Evolutionary conservation across 2,329 filamentous ascomycete species (phyloP).

Genomic region (Colletotrichum eleusines): DNA sequence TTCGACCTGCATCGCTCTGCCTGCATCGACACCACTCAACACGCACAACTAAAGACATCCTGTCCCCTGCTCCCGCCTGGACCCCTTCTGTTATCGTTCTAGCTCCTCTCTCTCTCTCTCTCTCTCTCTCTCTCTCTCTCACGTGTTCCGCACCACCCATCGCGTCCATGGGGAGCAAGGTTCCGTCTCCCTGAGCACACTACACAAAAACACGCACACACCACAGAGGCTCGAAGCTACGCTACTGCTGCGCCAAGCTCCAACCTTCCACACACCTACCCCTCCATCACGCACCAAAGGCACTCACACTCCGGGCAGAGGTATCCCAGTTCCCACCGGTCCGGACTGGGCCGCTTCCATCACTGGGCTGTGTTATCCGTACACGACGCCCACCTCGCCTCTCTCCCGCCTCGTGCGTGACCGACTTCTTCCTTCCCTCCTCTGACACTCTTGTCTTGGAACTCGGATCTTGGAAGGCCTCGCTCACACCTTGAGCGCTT

Average conservation of each 20-base stretch:
- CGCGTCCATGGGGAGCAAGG: conserved; percentile 9
- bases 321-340: conserved; percentile 38
- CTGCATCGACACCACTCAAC: conserved; percentile 17
- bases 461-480: conserved; percentile 32
- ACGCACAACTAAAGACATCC: background rate
- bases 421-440: conserved; percentile 36
- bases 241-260: conserved; percentile 40
- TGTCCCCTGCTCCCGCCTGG: conserved; percentile 20
- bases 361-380: conserved; percentile 36
- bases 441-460: conserved; percentile 33
- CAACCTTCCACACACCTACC: conserved; percentile 35
- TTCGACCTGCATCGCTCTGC: conserved; percentile 37
- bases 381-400: conserved; percentile 23
- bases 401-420: conserved; percentile 37
- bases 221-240: conserved; percentile 30
- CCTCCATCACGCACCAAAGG: conserved; percentile 33
- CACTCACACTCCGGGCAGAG: conserved; percentile 37
- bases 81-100: conserved; percentile 17
- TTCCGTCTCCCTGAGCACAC: conserved; percentile 7
- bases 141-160: conserved; percentile 28
- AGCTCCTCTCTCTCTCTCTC: background rate
- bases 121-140: conserved; percentile 16
- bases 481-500: conserved; percentile 18
- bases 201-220: conserved; percentile 15
- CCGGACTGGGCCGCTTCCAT: conserved; percentile 36